Evolutionary conservation across 805 yeast species (phyloP), one percentile per base, ranked within the genome.

Genomic region (Candida jianshihensis): DNA sequence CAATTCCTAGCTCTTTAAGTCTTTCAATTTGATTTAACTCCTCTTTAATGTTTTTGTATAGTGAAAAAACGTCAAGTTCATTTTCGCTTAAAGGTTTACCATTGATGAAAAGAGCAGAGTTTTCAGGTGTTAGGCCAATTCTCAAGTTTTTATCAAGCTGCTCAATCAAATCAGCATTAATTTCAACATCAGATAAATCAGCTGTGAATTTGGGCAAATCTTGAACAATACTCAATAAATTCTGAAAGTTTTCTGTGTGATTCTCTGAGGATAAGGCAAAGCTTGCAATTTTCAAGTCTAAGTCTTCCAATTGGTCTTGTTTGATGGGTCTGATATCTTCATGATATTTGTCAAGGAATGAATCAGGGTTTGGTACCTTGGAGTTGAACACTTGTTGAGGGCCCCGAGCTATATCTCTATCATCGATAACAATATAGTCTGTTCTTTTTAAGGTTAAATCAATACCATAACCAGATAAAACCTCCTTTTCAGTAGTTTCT

Each of bases 401-500:
- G 13, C 44, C 43, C 26, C 51, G 58, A 33, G 51, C 53, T 12
- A 46, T 29, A 19, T 68, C 73, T 32, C 80, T 61, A 46, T 79
- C 87, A 47, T 79, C 86, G 33, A 78, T 68, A 3, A 70, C 84
- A 19, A 78, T 61, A 40, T 80, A 78, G 44, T 80, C 86, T 0
- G 85, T 74, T 43, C 81, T 63, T 47, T 82, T 82, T 41, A 82
- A 49, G 1, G 78, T 71, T 30, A 81, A 53, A 30, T 72, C 81
- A 14, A 71, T 78, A 1, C 88, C 92, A 54, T 76, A 86, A 0
- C 90, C 92, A 9, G 68, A 46, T 7, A 78, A 44, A 0, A 36
- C 13, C 30, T 65, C 71, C 11, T 37, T 37, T 13, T 55, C 48
- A 12, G 15, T 38, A 1, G 13, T 30, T 13, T 22, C 47, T 19